These are phyloP conservation scores for Colletotrichum euphorbiae DNA, from an alignment of 2,329 filamentous ascomycete genomes.

Conservation along the genomic window DNA sequence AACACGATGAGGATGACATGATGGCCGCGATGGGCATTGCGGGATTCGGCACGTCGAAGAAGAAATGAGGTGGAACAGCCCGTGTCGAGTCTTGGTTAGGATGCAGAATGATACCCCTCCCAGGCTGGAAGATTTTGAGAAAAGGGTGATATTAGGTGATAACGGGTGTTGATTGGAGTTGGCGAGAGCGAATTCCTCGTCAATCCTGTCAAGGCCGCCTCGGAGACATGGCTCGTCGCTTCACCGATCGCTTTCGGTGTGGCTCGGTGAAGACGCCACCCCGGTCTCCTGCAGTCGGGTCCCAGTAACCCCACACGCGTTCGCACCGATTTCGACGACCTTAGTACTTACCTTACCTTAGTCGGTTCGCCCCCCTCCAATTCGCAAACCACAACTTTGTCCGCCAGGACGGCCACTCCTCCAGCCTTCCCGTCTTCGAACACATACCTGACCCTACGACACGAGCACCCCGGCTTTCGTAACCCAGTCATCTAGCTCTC, in stretches of 20 bases:
- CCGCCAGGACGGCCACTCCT: background rate
- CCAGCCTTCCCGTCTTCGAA: too few species aligned
- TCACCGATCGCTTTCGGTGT: constrained; percentile 9
- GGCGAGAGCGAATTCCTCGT: background rate
- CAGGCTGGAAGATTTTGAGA: background rate
- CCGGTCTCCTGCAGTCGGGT: constrained; percentile 29
- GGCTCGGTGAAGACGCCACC: constrained; percentile 14
- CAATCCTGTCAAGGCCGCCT: background rate
- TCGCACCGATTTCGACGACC: constrained; percentile 34
- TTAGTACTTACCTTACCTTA: background rate
- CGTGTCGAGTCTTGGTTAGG: constrained; percentile 25
- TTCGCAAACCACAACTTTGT: background rate
- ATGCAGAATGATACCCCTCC: constrained; percentile 48
- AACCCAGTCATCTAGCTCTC: too few species aligned
- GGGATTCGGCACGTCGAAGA: constrained; percentile 71
- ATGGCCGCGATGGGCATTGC: constrained; percentile 75
- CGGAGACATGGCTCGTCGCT: background rate
- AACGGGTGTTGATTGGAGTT: background rate
- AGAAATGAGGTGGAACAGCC: constrained; percentile 45
- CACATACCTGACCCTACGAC: too few species aligned
- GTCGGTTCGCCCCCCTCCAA: constrained; percentile 10
- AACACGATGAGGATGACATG: constrained; percentile 79
- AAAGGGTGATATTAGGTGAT: background rate
- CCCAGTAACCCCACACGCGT: constrained; percentile 32
- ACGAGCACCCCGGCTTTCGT: too few species aligned